phyloP scores from a whole-genome alignment of 768 basidiomycete genomes.

The Xerocomus spinulosus region DNA sequence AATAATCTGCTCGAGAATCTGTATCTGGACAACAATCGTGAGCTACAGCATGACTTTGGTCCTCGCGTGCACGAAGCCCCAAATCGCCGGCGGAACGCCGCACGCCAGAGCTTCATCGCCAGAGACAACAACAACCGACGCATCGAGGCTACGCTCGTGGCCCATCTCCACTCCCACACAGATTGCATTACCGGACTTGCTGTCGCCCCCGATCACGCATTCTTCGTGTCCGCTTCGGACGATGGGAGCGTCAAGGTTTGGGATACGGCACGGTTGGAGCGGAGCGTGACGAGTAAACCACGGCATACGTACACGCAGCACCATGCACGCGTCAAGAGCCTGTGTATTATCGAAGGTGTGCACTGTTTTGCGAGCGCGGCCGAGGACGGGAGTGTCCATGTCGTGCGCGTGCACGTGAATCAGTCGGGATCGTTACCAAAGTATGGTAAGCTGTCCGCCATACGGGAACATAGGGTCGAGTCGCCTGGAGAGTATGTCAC shows the following conservation, averaged over 20 bases:
- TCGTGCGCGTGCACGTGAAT: slow-evolving; percentile 77
- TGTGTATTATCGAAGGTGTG: slow-evolving; percentile 80
- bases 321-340: slow-evolving; percentile 59
- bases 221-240: slow-evolving; percentile 91
- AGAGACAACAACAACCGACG: slow-evolving; percentile 60
- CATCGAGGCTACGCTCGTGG: slow-evolving; percentile 75
- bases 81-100: slow-evolving; percentile 67
- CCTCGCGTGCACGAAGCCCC: slow-evolving; percentile 82
- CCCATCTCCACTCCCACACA: slow-evolving; percentile 79
- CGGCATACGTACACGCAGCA: slow-evolving; percentile 68
- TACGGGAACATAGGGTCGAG: slow-evolving; percentile 78
- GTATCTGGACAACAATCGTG: slow-evolving; percentile 81
- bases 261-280: slow-evolving; percentile 89
- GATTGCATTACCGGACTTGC: slow-evolving; percentile 76
- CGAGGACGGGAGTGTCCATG: slow-evolving; percentile 77
- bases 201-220: slow-evolving; percentile 89
- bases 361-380: slow-evolving; percentile 89
- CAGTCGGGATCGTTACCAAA: slow-evolving; percentile 69
- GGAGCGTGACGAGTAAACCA: slow-evolving; percentile 87
- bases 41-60: slow-evolving; percentile 88
- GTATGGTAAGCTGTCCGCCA: slow-evolving; percentile 72
- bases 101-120: slow-evolving; percentile 60
- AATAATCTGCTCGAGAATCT: slow-evolving; percentile 84
- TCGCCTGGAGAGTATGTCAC: slow-evolving; percentile 77
- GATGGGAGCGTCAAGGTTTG: slow-evolving; percentile 93